Base-by-base conservation (phyloP, 352 stramenopile species). In the Pythium rhizo-oryzae region DNA sequence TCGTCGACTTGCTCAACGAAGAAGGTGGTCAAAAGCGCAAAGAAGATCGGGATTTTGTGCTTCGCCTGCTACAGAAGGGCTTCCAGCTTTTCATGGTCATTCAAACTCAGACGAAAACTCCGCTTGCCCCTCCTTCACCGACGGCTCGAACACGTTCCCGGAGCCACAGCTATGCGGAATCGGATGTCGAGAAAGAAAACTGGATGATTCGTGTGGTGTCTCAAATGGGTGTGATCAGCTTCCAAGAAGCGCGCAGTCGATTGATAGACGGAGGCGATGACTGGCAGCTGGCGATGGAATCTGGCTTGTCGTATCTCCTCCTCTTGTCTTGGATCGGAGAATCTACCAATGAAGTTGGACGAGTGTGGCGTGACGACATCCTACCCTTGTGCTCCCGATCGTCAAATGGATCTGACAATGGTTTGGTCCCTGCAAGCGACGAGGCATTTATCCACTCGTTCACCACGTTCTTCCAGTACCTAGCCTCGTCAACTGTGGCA, bases 1-100 rank as follows among this genome's bases (percentile, higher is more conserved):
- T 91, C 0, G 67, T 91, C 8, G 85, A 88, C n/a, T 62, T 93
- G 49, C 67, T 91, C 18, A 62, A 80, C 23, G 75, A 91, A 62
- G 80, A 83, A 81, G 2, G 78, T 15, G 35, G 53, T 15, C 47
- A 39, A 35, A 65, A 30, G 25, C 47, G 24, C 8, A 23, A 59
- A 8, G 55, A 70, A 18, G 63, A 93, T 39, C 73, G 75, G 0
- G 65, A 66, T 16, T 89, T 91, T 44, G 49, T 90, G 30, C 44
- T 93, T 25, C 70, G 77, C 21, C 57, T 93, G 21, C 59, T 93
- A 8, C 81, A 91, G 47, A 84, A 84, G 50, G 85, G 85, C 0
- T 77, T 91, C 35, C 75, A 81, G 44, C 65, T 93, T 1, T 52
- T 80, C 11, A 63, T 77, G 33, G 53, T 79, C 9, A 62, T 80